These are phyloP conservation scores for Diaporthe batatas DNA, from an alignment of 2,329 filamentous ascomycete species.

Conservation along the genomic window DNA sequence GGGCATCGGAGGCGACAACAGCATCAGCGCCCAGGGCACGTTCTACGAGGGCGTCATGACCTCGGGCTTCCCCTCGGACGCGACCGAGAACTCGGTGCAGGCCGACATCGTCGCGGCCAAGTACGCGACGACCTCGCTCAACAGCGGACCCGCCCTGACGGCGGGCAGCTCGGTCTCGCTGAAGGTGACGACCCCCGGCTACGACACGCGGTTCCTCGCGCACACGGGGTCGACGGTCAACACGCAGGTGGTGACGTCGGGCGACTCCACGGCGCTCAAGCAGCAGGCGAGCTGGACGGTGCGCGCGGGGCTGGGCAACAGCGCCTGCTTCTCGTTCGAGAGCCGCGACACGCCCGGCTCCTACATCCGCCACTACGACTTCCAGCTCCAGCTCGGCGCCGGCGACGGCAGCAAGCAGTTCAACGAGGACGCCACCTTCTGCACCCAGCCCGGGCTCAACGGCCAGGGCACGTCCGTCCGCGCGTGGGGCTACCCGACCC, in stretches of 20 bases:
- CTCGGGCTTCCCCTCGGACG: slow-evolving; percentile 70
- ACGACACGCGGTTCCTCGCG: slow-evolving; percentile 66
- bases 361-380: slow-evolving; percentile 70
- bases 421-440: slow-evolving; percentile 74
- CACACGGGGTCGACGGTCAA: slow-evolving; percentile 65
- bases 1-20: slow-evolving; percentile 80
- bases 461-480: slow-evolving; percentile 66
- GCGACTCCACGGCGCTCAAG: slow-evolving; percentile 63
- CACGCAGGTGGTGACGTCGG: slow-evolving; percentile 67
- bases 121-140: slow-evolving; percentile 64
- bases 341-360: slow-evolving; percentile 69
- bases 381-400: slow-evolving; percentile 61
- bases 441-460: slow-evolving; percentile 64
- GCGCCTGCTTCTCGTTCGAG: slow-evolving; percentile 72
- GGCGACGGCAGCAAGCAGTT: slow-evolving; percentile 70
- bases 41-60: slow-evolving; percentile 78
- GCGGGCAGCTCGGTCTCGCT: slow-evolving; percentile 63
- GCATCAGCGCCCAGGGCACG: slow-evolving; percentile 69
- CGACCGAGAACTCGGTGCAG: slow-evolving; percentile 69
- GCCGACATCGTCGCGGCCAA: slow-evolving; percentile 71
- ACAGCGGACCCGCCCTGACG: slow-evolving; percentile 60
- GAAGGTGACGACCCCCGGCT: slow-evolving; percentile 68
- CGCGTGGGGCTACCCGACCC: slow-evolving; percentile 71
- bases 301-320: slow-evolving; percentile 67
- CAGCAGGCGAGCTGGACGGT: slow-evolving; percentile 67